Percentiles rank a stretch among this genome's conserved stretches.
These are phyloP conservation scores for Xylaria arbuscula DNA, from an alignment of 2,329 filamentous ascomycete species.

Conservation along the genomic window DNA sequence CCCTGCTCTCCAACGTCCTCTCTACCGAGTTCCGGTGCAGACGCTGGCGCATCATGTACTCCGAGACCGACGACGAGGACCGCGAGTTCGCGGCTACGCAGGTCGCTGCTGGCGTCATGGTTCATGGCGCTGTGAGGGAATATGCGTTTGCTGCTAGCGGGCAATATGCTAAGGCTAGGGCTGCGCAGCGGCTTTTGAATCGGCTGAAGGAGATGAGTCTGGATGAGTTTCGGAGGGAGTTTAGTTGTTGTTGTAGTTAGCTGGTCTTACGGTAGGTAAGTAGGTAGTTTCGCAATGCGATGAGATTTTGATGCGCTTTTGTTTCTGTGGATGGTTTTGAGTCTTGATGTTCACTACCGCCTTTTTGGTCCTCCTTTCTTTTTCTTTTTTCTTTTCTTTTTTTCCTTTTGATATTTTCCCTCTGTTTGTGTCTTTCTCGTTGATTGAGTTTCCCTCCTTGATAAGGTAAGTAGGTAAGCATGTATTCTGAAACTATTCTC, in stretches of 20 bases:
- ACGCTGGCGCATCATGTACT: slow-evolving; percentile 64
- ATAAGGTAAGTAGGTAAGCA: too few relatives aligned
- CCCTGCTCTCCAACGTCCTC: slow-evolving; percentile 73
- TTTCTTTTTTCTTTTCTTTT: too few relatives aligned
- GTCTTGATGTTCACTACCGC: too few relatives aligned
- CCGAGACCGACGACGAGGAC: slow-evolving; percentile 59
- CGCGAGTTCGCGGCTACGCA: slow-evolving; percentile 57
- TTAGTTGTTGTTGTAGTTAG: slow-evolving; percentile 70
- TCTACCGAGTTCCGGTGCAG: slow-evolving; percentile 72
- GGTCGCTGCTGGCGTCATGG: slow-evolving; percentile 77
- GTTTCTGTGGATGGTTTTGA: too few relatives aligned
- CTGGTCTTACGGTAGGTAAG: too few relatives aligned
- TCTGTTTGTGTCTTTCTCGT: too few relatives aligned
- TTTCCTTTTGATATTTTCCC: too few relatives aligned
- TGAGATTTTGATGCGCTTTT: background rate
- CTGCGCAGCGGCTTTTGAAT: slow-evolving; percentile 68
- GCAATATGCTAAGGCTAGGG: slow-evolving; percentile 77
- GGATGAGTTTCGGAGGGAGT: slow-evolving; percentile 69
- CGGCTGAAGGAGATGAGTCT: slow-evolving; percentile 58
- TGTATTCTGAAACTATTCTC: too few relatives aligned
- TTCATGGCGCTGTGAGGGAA: slow-evolving; percentile 78
- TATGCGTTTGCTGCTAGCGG: slow-evolving; percentile 70
- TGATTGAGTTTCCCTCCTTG: too few relatives aligned
- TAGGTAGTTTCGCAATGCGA: slow-evolving; percentile 35
- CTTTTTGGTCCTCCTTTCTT: too few relatives aligned